Conservation (phyloP, 2,329 filamentous ascomycete species). For the Stenocarpella maydis region DNA sequence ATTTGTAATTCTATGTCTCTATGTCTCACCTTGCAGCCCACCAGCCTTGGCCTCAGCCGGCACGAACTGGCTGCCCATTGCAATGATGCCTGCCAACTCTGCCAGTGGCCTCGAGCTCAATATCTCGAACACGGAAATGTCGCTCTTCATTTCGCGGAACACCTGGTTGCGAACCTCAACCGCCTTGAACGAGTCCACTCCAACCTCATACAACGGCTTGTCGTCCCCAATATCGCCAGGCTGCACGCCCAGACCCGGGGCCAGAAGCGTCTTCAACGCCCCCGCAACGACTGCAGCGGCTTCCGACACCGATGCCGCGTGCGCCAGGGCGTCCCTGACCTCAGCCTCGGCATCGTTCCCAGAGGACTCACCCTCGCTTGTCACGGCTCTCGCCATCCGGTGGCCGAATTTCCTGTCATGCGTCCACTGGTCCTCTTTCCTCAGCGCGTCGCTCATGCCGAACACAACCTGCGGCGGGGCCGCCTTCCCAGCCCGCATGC, state of each 20-base stretch:
- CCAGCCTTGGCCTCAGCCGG: too few relatives aligned
- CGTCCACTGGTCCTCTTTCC: background rate
- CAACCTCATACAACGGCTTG: background rate
- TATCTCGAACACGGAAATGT: conserved; percentile 33
- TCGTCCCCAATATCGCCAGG: background rate
- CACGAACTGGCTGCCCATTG: background rate
- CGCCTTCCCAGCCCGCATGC: background rate
- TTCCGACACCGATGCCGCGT: background rate
- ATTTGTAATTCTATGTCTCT: too few relatives aligned
- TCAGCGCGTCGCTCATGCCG: background rate
- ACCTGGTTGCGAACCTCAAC: conserved; percentile 33
- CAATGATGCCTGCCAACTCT: background rate
- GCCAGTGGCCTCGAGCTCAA: conserved; percentile 20
- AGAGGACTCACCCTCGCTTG: background rate
- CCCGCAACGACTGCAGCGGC: background rate
- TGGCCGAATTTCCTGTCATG: background rate
- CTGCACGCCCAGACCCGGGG: background rate
- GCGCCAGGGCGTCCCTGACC: background rate
- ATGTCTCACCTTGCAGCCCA: too few relatives aligned
- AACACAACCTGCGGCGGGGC: background rate
- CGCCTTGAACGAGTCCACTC: conserved; percentile 30
- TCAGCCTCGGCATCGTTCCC: background rate
- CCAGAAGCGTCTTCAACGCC: background rate
- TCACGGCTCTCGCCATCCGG: background rate
- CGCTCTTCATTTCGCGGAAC: conserved; percentile 18